Conservation (phyloP, 306 rosid species). For the Erythrophleum fordii region DNA sequence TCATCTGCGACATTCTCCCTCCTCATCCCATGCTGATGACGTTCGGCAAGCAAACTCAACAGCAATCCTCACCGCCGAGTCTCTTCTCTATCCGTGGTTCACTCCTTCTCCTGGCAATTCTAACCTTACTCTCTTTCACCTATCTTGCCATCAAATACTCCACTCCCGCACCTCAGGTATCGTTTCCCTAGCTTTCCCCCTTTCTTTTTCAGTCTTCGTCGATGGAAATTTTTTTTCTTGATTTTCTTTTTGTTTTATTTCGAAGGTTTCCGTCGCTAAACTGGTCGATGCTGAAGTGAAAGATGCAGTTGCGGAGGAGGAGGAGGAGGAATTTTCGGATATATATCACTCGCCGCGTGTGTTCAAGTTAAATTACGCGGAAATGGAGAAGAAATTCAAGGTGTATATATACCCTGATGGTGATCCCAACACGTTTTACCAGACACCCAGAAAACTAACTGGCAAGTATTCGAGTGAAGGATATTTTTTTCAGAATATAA, state of each 20-base stretch:
- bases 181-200: neutral
- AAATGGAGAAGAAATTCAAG: conserved; percentile 84
- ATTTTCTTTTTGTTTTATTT: neutral
- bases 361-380: conserved; percentile 72
- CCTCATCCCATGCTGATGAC: conserved; percentile 49
- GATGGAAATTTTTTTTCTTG: neutral
- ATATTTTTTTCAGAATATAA: conserved; percentile 87
- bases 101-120: conserved; percentile 71
- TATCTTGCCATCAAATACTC: conserved; percentile 69
- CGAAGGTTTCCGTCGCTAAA: conserved; percentile 43
- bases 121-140: conserved; percentile 77
- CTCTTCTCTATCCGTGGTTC: conserved; percentile 70
- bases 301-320: neutral
- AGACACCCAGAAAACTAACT: conserved; percentile 93
- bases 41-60: conserved; percentile 54
- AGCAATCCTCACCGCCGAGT: conserved; percentile 37
- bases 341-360: conserved; percentile 74
- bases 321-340: conserved; percentile 41
- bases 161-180: conserved; percentile 53
- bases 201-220: conserved; percentile 18
- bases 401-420: conserved; percentile 92
- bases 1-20: neutral
- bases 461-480: conserved; percentile 97
- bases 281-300: conserved; percentile 26
- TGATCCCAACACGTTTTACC: conserved; percentile 88